A percentile compares a stretch with the other conserved stretches of the same genome.
These are phyloP conservation scores for Zasmidium citrigriseum DNA, from an alignment of 2,329 filamentous ascomycete genomes.

Conservation along the genomic window DNA sequence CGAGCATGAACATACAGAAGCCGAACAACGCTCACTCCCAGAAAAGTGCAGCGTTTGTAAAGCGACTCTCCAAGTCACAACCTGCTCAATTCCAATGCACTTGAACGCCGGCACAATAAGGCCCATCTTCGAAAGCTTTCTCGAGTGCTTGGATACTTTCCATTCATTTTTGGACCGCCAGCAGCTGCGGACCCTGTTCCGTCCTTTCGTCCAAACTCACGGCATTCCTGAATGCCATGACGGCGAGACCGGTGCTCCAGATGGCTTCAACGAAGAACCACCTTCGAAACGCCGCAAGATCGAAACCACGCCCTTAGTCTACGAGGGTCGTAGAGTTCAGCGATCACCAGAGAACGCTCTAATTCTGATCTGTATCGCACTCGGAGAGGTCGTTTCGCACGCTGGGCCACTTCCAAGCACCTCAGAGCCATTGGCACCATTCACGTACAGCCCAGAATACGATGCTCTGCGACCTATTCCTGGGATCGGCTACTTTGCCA, in stretches of 20 bases:
- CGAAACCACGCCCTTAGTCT: no score
- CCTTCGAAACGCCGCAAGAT: not conserved
- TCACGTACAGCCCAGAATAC: not conserved
- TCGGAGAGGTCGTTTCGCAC: slow-evolving; percentile 62
- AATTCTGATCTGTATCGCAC: slow-evolving; percentile 74
- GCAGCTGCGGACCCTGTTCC: not conserved
- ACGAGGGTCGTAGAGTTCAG: not conserved
- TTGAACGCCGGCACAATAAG: not conserved
- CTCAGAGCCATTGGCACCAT: not conserved
- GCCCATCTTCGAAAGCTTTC: not conserved
- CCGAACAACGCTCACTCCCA: no score
- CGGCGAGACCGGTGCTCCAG: not conserved
- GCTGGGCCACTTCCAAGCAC: not conserved
- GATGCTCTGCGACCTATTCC: slow-evolving; percentile 48
- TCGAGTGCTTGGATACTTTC: not conserved
- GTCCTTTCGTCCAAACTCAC: not conserved
- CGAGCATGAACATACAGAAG: no score
- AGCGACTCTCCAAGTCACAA: not conserved
- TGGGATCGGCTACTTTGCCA: slow-evolving; percentile 81
- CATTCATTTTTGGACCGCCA: not conserved
- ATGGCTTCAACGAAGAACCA: not conserved
- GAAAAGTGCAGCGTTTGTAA: no score
- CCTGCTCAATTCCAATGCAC: not conserved
- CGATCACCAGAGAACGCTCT: slow-evolving; percentile 66
- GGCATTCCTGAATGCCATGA: not conserved